Conservation (phyloP, 805 yeast species). For the Suhomyces prunicola region DNA sequence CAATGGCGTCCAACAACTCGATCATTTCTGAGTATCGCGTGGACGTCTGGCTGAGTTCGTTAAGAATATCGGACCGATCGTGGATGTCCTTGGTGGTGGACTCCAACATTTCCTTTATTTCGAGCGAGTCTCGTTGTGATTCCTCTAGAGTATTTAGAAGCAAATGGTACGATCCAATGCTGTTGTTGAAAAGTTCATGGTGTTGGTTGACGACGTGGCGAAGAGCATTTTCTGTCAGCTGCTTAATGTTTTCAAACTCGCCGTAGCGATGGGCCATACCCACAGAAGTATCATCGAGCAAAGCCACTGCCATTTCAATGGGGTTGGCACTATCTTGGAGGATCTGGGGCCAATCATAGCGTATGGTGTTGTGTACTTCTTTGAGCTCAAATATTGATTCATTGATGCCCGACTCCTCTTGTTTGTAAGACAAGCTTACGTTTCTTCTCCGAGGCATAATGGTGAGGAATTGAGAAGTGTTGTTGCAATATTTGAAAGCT, state of each 20-base stretch:
- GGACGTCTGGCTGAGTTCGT: conserved; percentile 63
- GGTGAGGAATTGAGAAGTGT: not conserved
- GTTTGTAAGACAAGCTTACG: not conserved
- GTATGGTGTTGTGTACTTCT: conserved; percentile 32
- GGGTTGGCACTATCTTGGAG: conserved; percentile 61
- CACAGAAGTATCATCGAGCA: conserved; percentile 85
- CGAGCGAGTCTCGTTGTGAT: conserved; percentile 56
- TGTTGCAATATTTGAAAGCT: not conserved
- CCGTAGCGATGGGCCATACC: conserved; percentile 74
- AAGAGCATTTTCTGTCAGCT: conserved; percentile 54
- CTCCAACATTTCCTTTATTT: conserved; percentile 47
- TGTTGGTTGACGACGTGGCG: conserved; percentile 74
- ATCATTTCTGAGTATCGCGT: conserved; percentile 64
- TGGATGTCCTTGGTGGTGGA: conserved; percentile 50
- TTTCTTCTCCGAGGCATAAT: conserved; percentile 7
- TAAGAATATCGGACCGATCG: conserved; percentile 52
- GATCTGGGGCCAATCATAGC: conserved; percentile 45
- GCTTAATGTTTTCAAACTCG: conserved; percentile 63
- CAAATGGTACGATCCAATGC: conserved; percentile 79
- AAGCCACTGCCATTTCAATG: conserved; percentile 75
- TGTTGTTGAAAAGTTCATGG: conserved; percentile 78
- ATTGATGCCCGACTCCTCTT: not conserved
- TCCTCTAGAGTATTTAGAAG: conserved; percentile 62
- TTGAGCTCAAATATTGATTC: conserved; percentile 35
- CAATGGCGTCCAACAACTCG: conserved; percentile 65